These are phyloP conservation scores for Mesotaenium endlicherianum DNA, from an alignment of 139 green algal species.

Conservation along the genomic window DNA sequence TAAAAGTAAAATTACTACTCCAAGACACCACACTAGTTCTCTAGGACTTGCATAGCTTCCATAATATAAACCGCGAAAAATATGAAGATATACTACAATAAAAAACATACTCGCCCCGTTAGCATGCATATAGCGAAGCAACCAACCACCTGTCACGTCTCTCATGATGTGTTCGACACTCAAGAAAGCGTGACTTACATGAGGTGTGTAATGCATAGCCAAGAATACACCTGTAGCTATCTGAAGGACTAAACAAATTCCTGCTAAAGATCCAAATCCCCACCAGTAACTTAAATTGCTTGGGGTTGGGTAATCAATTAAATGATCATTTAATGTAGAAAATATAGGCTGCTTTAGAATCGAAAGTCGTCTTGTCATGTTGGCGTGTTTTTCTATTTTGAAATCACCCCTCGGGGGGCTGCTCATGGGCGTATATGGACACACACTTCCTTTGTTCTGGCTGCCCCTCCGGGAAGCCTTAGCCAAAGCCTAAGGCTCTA, in stretches of 20 bases:
- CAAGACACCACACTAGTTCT: conserved; percentile 63
- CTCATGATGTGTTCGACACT: no score
- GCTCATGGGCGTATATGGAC: no score
- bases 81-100: conserved; percentile 65
- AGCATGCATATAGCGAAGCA: no score
- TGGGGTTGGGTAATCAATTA: conserved; percentile 67
- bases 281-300: conserved; percentile 69
- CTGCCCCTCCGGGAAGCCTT: no score
- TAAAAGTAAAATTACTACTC: conserved; percentile 64
- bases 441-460: no score
- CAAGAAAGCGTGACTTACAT: no score
- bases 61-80: no score
- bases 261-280: conserved; percentile 64
- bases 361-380: conserved; percentile 20
- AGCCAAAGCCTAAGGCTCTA: no score
- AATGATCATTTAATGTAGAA: conserved; percentile 64
- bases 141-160: no score
- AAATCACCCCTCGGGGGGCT: no score
- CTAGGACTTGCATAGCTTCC: no score
- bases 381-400: no score
- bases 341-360: conserved; percentile 65
- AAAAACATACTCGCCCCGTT: conserved; percentile 70
- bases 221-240: conserved; percentile 69
- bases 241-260: conserved; percentile 67
- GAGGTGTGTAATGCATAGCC: conserved; percentile 69